Base-by-base conservation (phyloP, 306 rosid species). In the Canavalia ensiformis region DNA sequence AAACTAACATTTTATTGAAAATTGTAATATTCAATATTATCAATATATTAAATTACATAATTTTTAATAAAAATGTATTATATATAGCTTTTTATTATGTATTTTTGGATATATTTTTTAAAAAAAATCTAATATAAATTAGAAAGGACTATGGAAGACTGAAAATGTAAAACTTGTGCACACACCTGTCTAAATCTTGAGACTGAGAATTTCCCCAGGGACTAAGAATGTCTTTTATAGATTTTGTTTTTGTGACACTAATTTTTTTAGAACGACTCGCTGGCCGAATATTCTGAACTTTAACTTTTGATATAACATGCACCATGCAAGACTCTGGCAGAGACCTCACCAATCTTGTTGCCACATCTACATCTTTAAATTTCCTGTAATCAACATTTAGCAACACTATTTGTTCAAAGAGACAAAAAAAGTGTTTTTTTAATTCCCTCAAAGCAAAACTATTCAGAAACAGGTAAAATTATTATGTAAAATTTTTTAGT, bases 231-330 rank as follows among this genome's bases (percentile, higher is more conserved):
- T 51, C 45, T 71, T 52, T 81, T 33, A n/a, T n/a, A 35, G 86
- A 87, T 49, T 79, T 54, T 44, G 74, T 44, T n/a, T n/a, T n/a
- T 45, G 4, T 34, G 8, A 64, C 30, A 29, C 35, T 29, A 41
- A 6, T 33, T 29, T 67, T 66, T 41, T 70, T 83, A 33, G 71
- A 54, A 25, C 29, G 85, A 65, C 58, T 73, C 11, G 82, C 81
- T 18, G 83, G 57, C 77, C 74, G 88, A 58, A 84, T 50, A 60
- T 41, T 81, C 13, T 88, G 92, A 25, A 88, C 86, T 82, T 81
- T 93, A 80, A 91, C 91, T 84, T 89, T 92, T 41, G 94, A 90
- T 79, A 95, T 57, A 80, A 95, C 85, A 65, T 90, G 90, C 63
- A 91, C 81, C 4, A 82, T 72, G 84, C 97, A 93, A 10, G 87